Evolutionary conservation across 257 asterid species (phyloP).

Genomic region (Fraxinus cuspidata): DNA sequence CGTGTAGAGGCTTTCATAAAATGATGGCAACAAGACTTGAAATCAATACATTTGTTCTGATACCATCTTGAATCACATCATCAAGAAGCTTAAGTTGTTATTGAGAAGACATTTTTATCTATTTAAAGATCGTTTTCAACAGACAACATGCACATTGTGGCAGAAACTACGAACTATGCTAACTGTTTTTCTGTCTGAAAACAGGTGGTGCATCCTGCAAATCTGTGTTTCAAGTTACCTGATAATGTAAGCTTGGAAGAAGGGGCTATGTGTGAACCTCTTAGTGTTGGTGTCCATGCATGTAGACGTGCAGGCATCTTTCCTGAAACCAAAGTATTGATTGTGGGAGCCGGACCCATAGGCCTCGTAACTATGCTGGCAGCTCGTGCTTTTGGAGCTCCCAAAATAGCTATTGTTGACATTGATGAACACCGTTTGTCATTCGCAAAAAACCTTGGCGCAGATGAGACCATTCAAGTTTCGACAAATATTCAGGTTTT

Average conservation of each 20-base stretch:
- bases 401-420: conserved; percentile 71
- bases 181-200: background rate
- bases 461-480: conserved; percentile 64
- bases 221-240: conserved; percentile 82
- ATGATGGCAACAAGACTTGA: background rate
- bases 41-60: background rate
- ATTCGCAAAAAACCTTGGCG: conserved; percentile 79
- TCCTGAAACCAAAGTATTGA: conserved; percentile 76
- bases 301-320: conserved; percentile 87
- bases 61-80: background rate
- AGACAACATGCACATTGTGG: background rate
- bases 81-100: background rate
- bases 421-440: conserved; percentile 72
- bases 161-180: background rate
- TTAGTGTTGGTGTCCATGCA: conserved; percentile 94
- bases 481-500: conserved; percentile 58
- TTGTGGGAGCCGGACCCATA: conserved; percentile 92
- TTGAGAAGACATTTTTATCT: background rate
- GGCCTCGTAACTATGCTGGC: conserved; percentile 83
- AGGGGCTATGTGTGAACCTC: conserved; percentile 98
- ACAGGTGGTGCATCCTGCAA: conserved; percentile 80
- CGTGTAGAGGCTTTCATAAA: background rate
- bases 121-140: background rate
- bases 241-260: conserved; percentile 93
- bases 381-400: conserved; percentile 94